Evolutionary conservation across 2,329 filamentous ascomycete genomes (phyloP), one percentile per base, ranked within the genome.

Genomic region (Aspergillus ochraceoroseus): DNA sequence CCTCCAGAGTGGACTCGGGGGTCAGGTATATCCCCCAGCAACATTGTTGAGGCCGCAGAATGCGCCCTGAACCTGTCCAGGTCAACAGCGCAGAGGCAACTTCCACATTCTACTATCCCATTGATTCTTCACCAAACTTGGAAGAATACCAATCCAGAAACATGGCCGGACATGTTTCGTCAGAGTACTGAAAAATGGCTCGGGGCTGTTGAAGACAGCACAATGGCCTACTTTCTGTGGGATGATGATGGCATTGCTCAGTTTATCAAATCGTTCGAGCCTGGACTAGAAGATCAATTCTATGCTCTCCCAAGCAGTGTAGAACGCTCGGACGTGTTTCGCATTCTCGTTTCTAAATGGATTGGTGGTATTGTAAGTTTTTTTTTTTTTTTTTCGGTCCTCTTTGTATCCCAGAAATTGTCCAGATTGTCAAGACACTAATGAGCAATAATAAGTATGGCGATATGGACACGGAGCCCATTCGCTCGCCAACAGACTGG

Each of bases 181-280:
- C 33, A 44, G 8, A 55, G 54, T 36, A 52, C 56, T 2, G 59
- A 63, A 32, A 48, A 43, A 34, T 63, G 60, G 60, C 46, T 63
- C 22, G 15, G 38, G 6, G 44, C 46, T 4, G 51, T 53, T 2
- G 45, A 52, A 6, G 36, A 47, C 3, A 46, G 46, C 7, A 40
- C 49, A 4, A 59, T 61, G 54, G 58, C 60, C 0, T 63, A 62
- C 28, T 52, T 63, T 29, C 44, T 63, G n/a, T 63, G 60, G 60
- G 54, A 59, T 12, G 60, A 63, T 26, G 53, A 53, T 3, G 60
- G 59, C 3, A 54, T 60, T 15, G 32, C 44, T 2, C 47, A 52
- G 23, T 53, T 63, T 20, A 41, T 63, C n/a, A 34, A 46, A 5
- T 35, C 49, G 26, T 58, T 53, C 22, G 55, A 58, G 26, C 56